Percentiles rank a stretch among this genome's conserved stretches.
phyloP scores from a whole-genome alignment of 352 stramenopile genomes.

The Peronosclerospora sorghi region DNA sequence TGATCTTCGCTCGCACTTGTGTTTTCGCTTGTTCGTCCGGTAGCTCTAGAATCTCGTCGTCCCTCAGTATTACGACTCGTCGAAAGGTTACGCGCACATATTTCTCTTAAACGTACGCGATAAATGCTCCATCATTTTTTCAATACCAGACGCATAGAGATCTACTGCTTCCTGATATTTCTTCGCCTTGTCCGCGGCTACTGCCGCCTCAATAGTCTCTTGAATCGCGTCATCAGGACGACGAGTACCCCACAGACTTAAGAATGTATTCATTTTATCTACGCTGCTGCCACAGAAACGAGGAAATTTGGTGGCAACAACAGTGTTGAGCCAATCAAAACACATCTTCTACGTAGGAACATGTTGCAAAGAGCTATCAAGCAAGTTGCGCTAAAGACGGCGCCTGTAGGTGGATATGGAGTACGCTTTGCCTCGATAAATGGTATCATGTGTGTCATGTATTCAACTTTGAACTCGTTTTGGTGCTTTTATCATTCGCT shows the following conservation, averaged over 20 bases:
- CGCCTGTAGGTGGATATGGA: conserved; percentile 15
- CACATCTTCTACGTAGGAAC: no score
- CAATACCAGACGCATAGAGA: conserved; percentile 61
- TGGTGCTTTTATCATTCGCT: neutral
- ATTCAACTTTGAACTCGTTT: neutral
- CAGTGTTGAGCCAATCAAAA: conserved; percentile 10
- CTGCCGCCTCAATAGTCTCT: conserved; percentile 37
- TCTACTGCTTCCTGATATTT: conserved; percentile 45
- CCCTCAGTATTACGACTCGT: neutral
- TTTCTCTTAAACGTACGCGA: conserved; percentile 27
- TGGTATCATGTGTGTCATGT: conserved; percentile 15
- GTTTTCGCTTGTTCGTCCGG: conserved; percentile 23
- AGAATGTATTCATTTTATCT: neutral
- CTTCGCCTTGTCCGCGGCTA: conserved; percentile 37
- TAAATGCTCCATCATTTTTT: conserved; percentile 58
- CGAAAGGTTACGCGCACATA: neutral
- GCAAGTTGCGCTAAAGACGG: conserved; percentile 18
- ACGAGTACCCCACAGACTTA: conserved; percentile 24
- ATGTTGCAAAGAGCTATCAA: conserved; percentile 37
- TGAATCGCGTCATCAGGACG: conserved; percentile 33
- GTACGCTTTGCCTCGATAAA: conserved; percentile 60
- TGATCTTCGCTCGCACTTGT: conserved; percentile 37
- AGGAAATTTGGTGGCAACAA: no score
- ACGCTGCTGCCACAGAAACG: no score
- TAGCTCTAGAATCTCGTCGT: conserved; percentile 25